Evolutionary conservation across 2,329 filamentous ascomycete genomes (phyloP), one percentile per base, ranked within the genome.

Genomic region (Paramyrothecium roridum): DNA sequence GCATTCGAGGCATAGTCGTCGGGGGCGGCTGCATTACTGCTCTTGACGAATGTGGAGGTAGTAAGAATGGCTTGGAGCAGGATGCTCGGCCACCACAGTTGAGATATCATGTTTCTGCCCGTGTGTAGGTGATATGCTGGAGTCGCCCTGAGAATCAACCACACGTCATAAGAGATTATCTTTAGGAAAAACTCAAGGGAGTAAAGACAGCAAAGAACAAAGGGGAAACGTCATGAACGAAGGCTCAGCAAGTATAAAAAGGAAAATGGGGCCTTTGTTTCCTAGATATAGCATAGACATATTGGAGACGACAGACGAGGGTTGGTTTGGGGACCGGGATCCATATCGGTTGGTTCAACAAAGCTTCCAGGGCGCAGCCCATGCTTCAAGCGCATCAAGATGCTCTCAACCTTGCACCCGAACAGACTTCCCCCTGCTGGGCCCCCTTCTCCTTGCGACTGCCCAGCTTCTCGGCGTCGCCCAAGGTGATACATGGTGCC

Each of bases 1-100:
- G 76, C 63, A 52, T 72, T 62, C 16, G 60, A 58, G 11, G 67
- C 63, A 61, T 78, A 78, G 49, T 48, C 52, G 11, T 64, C 30
- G 49, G 58, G 21, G 51, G 55, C 57, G 49, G 60, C 59, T 37
- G 62, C 60, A 50, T 57, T 52, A 19, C 54, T 55, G 43, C 55
- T 59, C 45, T 54, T 30, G 12, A 16, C 3, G 8, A 47, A 43
- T 4, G 23, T 46, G 34, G 64, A 62, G 45, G 56, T 46, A 45
- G 58, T 23, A 37, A 65, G 56, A 47, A 56, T 58, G 22, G 61
- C 56, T 40, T 57, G 58, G 52, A 60, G 55, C 37, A 66, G 49
- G 46, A 65, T 56, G 30, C 59, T 56, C 56, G 55, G 57, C 62
- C 64, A 67, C 11, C 61, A 61, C 46, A 62, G 59, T 47, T 64